Base-by-base conservation (phyloP, 495 filamentous ascomycete species). In the Neurospora sp. region DNA sequence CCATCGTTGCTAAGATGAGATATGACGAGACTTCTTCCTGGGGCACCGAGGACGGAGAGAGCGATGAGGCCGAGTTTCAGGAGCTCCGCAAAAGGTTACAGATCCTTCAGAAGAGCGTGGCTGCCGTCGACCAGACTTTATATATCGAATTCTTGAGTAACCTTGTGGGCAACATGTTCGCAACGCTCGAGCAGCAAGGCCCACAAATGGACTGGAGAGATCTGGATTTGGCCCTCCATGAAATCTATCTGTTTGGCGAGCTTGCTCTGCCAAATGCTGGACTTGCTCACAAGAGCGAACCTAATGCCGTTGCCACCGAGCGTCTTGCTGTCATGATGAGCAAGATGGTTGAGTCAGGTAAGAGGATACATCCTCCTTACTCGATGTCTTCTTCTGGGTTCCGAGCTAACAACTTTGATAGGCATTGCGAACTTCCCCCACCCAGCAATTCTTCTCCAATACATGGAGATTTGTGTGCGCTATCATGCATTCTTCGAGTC, bases 31-130 rank as follows among this genome's bases (percentile, higher is more conserved):
- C 96, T 12, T 90, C 93, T 0, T 91, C 88, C 37, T 99, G 96
- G 96, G 95, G 94, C 31, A 90, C 93, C 62, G 96, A 98, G 78
- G 94, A 97, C 74, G 93, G 96, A 72, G 91, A 94, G 81, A 97
- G 94, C 2, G 96, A 99, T 79, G 96, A 98, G 79, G 96, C 96
- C n/a, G 96, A 99, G 79, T 98, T 98, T 78, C 92, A 96, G 76
- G 95, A 98, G 71, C 88, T 98, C 48, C 88, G 96, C 70, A 97
- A 96, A 79, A 86, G 91, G 73, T 84, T 99, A 69, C 93, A 95
- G 77, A 89, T 93, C 35, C 84, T 98, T 35, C 96, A 99, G 81
- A 96, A 98, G 82, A 92, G 90, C 39, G 89, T 98, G 31, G 93
- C 96, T 10, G 89, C 89, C 14, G 92, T 96, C 31, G 92, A 98